Evolutionary conservation across 164 flowering plant genomes (phyloP), one percentile per base, ranked within the genome.

Genomic region (Umbilicus rupestris): DNA sequence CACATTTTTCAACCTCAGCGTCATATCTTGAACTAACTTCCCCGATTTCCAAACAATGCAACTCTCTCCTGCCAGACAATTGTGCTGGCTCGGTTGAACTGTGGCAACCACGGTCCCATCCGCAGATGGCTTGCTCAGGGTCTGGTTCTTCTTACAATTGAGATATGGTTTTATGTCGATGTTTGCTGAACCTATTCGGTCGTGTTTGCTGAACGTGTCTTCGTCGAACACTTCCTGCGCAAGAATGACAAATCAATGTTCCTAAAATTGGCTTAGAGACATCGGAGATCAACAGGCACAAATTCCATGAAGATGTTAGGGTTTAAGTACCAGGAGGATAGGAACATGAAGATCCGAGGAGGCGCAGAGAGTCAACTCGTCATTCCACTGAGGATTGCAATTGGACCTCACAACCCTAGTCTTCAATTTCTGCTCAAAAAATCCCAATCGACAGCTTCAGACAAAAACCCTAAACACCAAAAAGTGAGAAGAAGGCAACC

Each of bases 371-470:
- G 65, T 63, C 65, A 63, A 63, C 17, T 63, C 29, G n/a, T 63
- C 65, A 20, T 33, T 63, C 65, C 65, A 63, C 45, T 63, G 46
- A 14, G 65, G 65, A 63, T 63, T 63, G 65, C 65, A 33, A 31
- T 63, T 60, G 20, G 39, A 30, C 19, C 39, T 60, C 39, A 60
- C 64, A 1, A 60, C 64, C 11, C 64, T 22, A 30, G 64, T 60
- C n/a, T 31, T 60, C 64, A 60, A 31, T 60, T 60, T 60, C 64
- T 60, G 64, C 64, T 15, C 20, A 26, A 26, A 16, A 28, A 35
- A 30, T 4, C 10, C 15, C 16, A 58, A 19, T 12, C 5, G n/a
- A 26, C 28, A 44, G 3, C 26, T 20, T 4, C 64, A 60, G 19
- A 28, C 8, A 30, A 28, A 24, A 7, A 57, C 10, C 62, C 31